Percentiles rank a stretch among this genome's conserved stretches.
These are phyloP conservation scores for Galerina sulciceps DNA, from an alignment of 768 basidiomycete genomes.

Conservation along the genomic window DNA sequence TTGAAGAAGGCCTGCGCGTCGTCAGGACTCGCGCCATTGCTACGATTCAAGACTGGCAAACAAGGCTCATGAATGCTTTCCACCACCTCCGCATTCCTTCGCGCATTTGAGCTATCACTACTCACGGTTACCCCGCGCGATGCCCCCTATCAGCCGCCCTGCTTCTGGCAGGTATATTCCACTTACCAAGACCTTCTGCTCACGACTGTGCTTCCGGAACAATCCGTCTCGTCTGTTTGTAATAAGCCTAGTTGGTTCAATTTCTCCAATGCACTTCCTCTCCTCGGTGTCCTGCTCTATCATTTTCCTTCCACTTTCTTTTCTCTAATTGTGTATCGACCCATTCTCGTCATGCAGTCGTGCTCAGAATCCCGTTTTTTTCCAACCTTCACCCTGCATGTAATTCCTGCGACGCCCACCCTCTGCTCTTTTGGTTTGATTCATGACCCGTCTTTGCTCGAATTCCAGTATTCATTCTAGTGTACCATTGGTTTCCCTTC, in stretches of 20 bases:
- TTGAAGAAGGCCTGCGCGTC: conserved; percentile 85
- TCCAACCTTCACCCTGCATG: conserved; percentile 1
- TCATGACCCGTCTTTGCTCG: neutral
- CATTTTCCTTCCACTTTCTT: neutral
- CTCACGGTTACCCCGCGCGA: neutral
- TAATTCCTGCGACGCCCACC: conserved; percentile 1
- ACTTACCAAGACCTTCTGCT: neutral
- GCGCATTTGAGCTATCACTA: neutral
- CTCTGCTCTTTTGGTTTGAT: neutral
- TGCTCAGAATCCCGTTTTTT: neutral
- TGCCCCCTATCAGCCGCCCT: neutral
- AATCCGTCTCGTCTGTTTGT: neutral
- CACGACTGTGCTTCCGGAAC: neutral
- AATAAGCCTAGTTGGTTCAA: neutral
- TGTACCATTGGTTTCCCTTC: conserved; percentile 3
- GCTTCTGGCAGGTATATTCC: neutral
- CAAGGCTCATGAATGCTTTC: conserved; percentile 43
- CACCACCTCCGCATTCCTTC: neutral
- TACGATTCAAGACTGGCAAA: conserved; percentile 78
- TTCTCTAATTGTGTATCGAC: neutral
- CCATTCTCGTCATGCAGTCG: neutral
- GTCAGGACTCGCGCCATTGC: conserved; percentile 81
- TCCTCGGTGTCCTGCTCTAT: neutral
- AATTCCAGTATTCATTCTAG: conserved; percentile 5
- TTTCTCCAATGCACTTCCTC: neutral